phyloP scores from a whole-genome alignment of 768 basidiomycete genomes.

The Trametes cubensis region DNA sequence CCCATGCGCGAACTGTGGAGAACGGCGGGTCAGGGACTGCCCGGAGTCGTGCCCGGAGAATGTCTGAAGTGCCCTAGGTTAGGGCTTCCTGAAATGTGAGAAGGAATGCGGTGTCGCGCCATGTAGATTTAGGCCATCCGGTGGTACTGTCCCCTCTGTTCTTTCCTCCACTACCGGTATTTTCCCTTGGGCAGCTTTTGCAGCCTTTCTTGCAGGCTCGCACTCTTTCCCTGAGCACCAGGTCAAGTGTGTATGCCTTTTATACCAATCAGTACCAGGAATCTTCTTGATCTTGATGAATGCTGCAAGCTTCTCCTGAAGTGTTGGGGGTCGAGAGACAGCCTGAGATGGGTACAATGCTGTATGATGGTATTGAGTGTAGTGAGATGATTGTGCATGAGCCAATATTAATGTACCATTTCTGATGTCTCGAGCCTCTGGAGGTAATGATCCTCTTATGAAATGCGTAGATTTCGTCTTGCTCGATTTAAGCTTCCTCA shows the following conservation, averaged over 20 bases:
- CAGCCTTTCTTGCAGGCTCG: background rate
- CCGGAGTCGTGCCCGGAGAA: background rate
- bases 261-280: background rate
- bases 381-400: too few species aligned
- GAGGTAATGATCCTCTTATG: too few species aligned
- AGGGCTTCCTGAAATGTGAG: background rate
- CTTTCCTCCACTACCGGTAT: too few species aligned
- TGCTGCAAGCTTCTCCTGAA: background rate
- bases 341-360: background rate
- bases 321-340: background rate
- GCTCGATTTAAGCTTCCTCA: too few species aligned
- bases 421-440: too few species aligned
- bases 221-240: background rate
- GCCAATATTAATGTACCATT: too few species aligned
- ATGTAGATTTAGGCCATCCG: too few species aligned
- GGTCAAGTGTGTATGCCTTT: background rate
- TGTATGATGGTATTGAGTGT: background rate
- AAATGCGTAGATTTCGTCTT: too few species aligned
- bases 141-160: too few species aligned
- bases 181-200: background rate
- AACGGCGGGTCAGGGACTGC: slow-evolving; percentile 3
- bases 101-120: background rate
- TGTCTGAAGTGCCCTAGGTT: background rate
- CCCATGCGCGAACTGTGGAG: background rate
- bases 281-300: background rate